phyloP scores from a whole-genome alignment of 2,329 filamentous ascomycete species.

The Penicillium paneum region DNA sequence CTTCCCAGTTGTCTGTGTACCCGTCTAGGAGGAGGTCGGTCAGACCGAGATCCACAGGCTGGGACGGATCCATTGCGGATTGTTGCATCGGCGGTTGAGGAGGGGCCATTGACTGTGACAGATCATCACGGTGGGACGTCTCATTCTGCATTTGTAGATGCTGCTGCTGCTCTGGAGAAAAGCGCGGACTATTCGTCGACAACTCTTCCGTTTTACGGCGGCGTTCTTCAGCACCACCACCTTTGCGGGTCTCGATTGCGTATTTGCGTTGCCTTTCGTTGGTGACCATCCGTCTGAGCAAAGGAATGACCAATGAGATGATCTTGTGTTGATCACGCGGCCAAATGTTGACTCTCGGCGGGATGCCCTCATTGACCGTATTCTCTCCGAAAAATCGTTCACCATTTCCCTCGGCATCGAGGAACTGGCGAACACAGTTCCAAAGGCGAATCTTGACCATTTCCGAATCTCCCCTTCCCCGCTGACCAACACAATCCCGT shows the following conservation, averaged over 20 bases:
- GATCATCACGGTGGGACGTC: constrained; percentile 24
- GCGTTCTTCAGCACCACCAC: constrained; percentile 40
- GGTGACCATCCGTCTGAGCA: constrained; percentile 58
- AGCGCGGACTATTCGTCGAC: constrained; percentile 26
- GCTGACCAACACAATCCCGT: constrained; percentile 56
- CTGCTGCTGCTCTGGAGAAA: constrained; percentile 27
- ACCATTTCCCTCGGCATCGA: constrained; percentile 51
- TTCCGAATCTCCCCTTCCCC: constrained; percentile 54
- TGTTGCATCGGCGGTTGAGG: constrained; percentile 24
- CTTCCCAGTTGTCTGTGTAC: constrained; percentile 40
- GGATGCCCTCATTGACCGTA: constrained; percentile 42
- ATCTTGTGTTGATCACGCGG: constrained; percentile 55
- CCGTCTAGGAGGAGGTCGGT: constrained; percentile 38
- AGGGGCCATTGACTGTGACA: constrained; percentile 21
- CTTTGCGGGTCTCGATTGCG: constrained; percentile 55
- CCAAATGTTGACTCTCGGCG: constrained; percentile 48
- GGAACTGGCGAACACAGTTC: constrained; percentile 55
- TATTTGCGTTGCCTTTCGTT: constrained; percentile 59
- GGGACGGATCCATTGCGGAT: constrained; percentile 24
- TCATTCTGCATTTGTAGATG: constrained; percentile 32
- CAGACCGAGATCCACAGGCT: constrained; percentile 32
- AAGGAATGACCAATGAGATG: constrained; percentile 55
- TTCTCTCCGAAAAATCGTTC: constrained; percentile 52
- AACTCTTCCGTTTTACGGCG: constrained; percentile 37
- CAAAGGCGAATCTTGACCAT: constrained; percentile 57